Base-by-base conservation (phyloP, 495 filamentous ascomycete genomes). In the Rhypophila decipiens region DNA sequence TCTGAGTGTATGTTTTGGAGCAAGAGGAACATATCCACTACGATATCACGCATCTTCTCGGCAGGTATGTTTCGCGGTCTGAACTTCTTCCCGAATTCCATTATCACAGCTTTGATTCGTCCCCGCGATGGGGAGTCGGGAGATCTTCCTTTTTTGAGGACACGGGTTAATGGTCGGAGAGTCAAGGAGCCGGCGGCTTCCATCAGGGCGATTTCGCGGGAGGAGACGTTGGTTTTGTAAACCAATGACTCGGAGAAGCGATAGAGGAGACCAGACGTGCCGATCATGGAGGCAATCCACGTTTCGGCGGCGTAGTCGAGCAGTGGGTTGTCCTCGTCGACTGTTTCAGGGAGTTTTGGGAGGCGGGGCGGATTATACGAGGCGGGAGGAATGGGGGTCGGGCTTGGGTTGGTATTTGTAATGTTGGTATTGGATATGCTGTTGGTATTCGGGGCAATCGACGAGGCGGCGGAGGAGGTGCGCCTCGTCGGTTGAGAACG, bases 1-100 rank as follows among this genome's bases (percentile, higher is more conserved):
- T 24, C 18, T 8, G 17, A 10, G 61, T 96, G 90, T 5, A 95
- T 42, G 15, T 44, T 46, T 13, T 50, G 47, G 2, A 55, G 17
- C 2, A 55, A 22, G 8, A 40, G 17, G 21, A 55, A 55, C 52
- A 55, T 55, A 17, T 55, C 22, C 5, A 47, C 18, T 9, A 43
- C 52, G n/a, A 46, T 38, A n/a, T 22, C 18, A 9, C 18, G 20
- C 9, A 42, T 41, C 9, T 50, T 17, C 15, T 46, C 29, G 4
- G 37, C 15, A 11, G 42, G 29, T 15, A 55, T 33, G 5, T 49
- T 38, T 3, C 12, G 20, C 13, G 17, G 36, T 3, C 31, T 23
- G 21, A 55, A 55, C 2, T 18, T 42, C 5, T 36, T 38, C n/a
- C 52, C 52, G 12, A 33, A 31, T 19, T 55, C 52, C 47, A 55